Percentiles rank a stretch among this genome's conserved stretches.
phyloP scores from a whole-genome alignment of 768 basidiomycete genomes.

The Mycena olivaceomarginata region DNA sequence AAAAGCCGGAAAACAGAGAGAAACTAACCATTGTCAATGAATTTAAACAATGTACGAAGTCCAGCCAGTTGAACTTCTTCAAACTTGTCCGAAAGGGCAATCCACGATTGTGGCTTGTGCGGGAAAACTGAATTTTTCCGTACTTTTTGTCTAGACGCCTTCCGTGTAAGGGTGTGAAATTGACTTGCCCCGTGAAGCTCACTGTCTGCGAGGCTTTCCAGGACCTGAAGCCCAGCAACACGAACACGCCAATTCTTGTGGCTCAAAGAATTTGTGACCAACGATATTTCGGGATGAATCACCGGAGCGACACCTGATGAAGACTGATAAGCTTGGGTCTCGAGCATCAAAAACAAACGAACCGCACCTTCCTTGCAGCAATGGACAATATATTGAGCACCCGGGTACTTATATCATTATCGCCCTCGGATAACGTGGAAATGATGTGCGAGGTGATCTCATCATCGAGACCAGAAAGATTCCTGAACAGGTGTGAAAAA shows the following conservation, averaged over 20 bases:
- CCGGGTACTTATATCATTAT: background rate
- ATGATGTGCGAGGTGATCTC: conserved; percentile 1
- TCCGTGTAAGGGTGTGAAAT: background rate
- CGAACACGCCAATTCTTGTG: conserved; percentile 8
- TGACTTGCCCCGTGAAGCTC: too few species aligned
- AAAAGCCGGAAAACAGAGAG: too few species aligned
- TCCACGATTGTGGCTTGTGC: background rate
- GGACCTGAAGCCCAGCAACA: background rate
- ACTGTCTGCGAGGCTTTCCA: background rate
- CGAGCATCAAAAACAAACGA: background rate
- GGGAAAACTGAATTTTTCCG: background rate
- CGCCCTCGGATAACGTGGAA: conserved; percentile 11
- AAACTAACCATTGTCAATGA: background rate
- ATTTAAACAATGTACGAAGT: conserved; percentile 5
- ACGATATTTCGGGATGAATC: background rate
- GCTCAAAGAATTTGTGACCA: background rate
- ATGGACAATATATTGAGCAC: conserved; percentile 15
- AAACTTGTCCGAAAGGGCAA: background rate
- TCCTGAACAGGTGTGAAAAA: background rate
- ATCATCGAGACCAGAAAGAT: background rate
- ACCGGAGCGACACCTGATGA: background rate
- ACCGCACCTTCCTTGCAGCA: background rate
- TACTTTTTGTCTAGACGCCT: background rate
- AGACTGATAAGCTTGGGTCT: background rate
- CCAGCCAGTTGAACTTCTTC: background rate